Evolutionary conservation across 1,284 basidiomycete genomes (phyloP), one percentile per base, ranked within the genome.

Genomic region (Melampsora larici-populina): DNA sequence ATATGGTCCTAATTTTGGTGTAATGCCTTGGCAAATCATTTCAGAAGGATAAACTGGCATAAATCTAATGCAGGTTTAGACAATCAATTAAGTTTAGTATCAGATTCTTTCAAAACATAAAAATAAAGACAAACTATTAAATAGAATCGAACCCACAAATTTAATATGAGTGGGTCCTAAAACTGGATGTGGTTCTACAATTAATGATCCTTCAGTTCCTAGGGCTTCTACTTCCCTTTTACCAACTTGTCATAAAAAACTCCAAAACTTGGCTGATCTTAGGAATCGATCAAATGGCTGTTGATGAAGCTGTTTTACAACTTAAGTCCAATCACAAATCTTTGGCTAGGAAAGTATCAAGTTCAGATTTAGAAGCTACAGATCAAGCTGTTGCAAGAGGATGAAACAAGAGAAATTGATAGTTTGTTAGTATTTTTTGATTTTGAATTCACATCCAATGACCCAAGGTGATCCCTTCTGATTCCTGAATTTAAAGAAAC

Each of bases 261-360:
- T 75, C 5, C 63, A 68, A 26, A 75, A 68, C 66, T 49, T 75
- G 5, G 73, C 73, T 0, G 73, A 75, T 26, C 65, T 75, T 36
- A 67, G 66, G 40, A 75, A 75, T 51, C 64, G 73, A 68, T 55
- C 43, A 55, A 36, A 75, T 75, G 73, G 21, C 65, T 21, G 43
- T 75, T 33, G 73, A 75, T 48, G 46, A 75, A 36, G 73, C 64
- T 18, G 49, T 67, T 31, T 29, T 75, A 33, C 73, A 75, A 40
- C 64, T 75, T 62, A 48, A 65, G 17, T 75, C 67, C 65, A 75
- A 64, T 68, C 73, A 66, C 51, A 75, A 75, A 40, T 63, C 73
- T 40, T 67, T 75, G 17, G 63, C 73, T 8, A 9, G 60, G 3
- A 55, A 75, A 66, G 73, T 75, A 5, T 36, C 60, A 15, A 49